Base-by-base conservation (phyloP, 345 rosid species). In the Sisymbrium irio region DNA sequence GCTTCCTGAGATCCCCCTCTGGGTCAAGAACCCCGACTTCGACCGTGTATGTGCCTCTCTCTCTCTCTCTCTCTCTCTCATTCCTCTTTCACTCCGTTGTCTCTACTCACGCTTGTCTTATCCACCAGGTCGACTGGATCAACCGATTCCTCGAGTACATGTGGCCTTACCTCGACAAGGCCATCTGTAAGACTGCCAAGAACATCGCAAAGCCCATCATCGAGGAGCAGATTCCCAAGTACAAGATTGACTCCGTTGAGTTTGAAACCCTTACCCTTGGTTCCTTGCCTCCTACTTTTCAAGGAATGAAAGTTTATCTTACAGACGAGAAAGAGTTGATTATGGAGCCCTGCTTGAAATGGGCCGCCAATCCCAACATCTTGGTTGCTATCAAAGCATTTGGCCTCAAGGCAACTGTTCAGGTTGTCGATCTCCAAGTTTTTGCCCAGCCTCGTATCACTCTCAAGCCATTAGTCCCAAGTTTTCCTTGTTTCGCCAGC, bases 101-200 rank as follows among this genome's bases (percentile, higher is more conserved):
- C 33, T 62, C 68, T 39, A 69, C 28, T 74, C 71, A 27, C 37
- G 40, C 18, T 36, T 27, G 45, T 62, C 9, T 65, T 59, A 22
- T 50, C 60, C 55, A 46, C 56, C 58, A 89, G 99, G 80, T 92
- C 69, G 99, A 95, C 77, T 95, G 97, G 99, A 79, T 95, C 9
- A 95, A 95, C 82, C 87, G 65, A 78, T 90, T 95, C 74, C 46
- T 95, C 55, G 84, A 82, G 61, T 74, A 78, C 17, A 86, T 92
- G 94, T 95, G 99, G 99, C 97, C 99, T 73, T 87, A 86, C 76
- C 93, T 95, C 22, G 97, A 95, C 86, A 95, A 92, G 98, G 99
- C 97, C 45, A 95, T 95, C 62, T 95, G 97, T 77, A 84, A 84
- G 79, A 95, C 89, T 12, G 93, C 80, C 5, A 82, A 78, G 78